These are phyloP conservation scores for Scutellaria minor DNA, from an alignment of 257 asterid species.

Conservation along the genomic window DNA sequence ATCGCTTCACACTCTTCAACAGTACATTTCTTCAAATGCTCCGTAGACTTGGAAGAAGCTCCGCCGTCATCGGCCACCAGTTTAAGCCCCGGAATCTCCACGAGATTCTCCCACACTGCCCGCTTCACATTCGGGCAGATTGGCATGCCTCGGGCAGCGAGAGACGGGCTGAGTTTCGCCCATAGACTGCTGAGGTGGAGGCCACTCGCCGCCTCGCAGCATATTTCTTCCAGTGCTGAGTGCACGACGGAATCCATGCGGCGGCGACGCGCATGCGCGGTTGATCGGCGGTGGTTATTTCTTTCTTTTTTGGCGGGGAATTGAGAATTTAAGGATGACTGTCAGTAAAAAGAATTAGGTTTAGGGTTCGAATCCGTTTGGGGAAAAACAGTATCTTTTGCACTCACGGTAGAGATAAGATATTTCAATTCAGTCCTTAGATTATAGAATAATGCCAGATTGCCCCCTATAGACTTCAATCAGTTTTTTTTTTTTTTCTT, in stretches of 20 bases:
- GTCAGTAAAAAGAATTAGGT: conserved; percentile 29
- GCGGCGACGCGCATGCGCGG: conserved; percentile 30
- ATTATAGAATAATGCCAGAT: not conserved
- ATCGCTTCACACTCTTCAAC: conserved; percentile 61
- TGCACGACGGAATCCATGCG: conserved; percentile 75
- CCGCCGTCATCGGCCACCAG: conserved; percentile 45
- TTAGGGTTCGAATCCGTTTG: conserved; percentile 58
- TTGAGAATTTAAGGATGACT: conserved; percentile 23
- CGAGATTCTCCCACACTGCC: conserved; percentile 72
- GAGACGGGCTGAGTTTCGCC: conserved; percentile 57
- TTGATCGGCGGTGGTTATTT: conserved; percentile 22
- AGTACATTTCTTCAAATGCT: conserved; percentile 40
- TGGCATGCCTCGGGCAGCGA: conserved; percentile 52
- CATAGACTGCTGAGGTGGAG: conserved; percentile 65
- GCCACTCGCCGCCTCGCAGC: conserved; percentile 67
- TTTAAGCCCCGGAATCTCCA: conserved; percentile 63
- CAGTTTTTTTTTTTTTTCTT: no score
- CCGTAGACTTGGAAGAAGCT: conserved; percentile 33
- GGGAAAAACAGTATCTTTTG: conserved; percentile 27
- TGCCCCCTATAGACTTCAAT: not conserved
- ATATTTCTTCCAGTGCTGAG: conserved; percentile 77
- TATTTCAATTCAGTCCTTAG: conserved; percentile 17
- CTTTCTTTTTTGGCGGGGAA: conserved; percentile 45
- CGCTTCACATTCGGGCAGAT: conserved; percentile 72
- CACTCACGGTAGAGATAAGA: not conserved